A percentile compares a stretch with the other conserved stretches of the same genome.
Evolutionary conservation across 1,284 basidiomycete genomes (phyloP).

Genomic region (Cutaneotrichosporon dermatis): DNA sequence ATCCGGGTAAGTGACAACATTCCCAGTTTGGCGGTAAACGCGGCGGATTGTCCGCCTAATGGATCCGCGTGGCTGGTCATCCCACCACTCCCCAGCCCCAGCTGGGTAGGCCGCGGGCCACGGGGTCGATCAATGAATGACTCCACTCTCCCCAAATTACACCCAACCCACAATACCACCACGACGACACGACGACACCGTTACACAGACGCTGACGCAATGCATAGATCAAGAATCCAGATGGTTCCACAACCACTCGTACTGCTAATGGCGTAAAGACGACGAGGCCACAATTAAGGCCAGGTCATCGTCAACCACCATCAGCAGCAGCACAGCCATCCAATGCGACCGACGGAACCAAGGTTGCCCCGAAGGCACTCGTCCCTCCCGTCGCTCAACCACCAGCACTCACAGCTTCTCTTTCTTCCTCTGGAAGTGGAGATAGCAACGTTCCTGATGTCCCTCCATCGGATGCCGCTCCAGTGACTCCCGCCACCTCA

Average conservation of each 20-base stretch:
- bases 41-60: no score
- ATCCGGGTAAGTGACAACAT: constrained; percentile 33
- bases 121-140: no score
- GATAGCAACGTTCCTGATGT: constrained; percentile 1
- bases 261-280: constrained; percentile 40
- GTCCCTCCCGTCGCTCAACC: neutral
- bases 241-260: constrained; percentile 42
- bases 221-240: constrained; percentile 42
- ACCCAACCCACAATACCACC: no score
- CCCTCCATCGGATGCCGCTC: neutral
- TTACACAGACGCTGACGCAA: neutral
- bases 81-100: no score
- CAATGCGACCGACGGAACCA: neutral
- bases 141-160: no score
- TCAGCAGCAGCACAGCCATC: no score
- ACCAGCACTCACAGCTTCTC: neutral
- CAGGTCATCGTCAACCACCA: neutral
- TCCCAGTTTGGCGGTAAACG: no score
- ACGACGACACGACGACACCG: no score
- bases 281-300: constrained; percentile 32
- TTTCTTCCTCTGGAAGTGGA: neutral
- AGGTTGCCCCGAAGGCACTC: neutral
- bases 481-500: neutral
- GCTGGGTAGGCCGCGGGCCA: no score
- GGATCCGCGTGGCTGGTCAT: neutral